Base-by-base conservation (phyloP, 2,329 filamentous ascomycete species). In the Ophiostoma perfectum region DNA sequence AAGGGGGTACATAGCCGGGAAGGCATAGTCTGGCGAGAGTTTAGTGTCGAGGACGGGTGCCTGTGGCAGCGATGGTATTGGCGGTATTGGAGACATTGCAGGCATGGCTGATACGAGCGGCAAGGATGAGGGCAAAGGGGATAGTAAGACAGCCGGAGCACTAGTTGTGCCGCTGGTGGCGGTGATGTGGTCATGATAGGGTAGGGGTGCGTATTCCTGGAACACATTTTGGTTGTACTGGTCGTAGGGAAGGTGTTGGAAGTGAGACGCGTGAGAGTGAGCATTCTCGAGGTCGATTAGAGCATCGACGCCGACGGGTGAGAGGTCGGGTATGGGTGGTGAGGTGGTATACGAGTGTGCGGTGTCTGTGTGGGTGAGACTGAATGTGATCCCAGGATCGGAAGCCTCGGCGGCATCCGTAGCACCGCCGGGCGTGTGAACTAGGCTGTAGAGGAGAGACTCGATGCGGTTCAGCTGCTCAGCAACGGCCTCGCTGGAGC, bases 391-490 rank as follows among this genome's bases (percentile, higher is more conserved):
- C 16, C 2, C 4, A 3, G 36, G 36, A 5, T 42, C 38, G 7
- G 39, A 63, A 9, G 60, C 38, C 12, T 18, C 60, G 38, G 60
- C 3, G 38, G 38, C 38, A 3, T 63, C 16, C 5, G 3, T 39
- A n/a, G 11, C 38, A 38, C 38, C 58, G 38, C 58, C 38, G 14
- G 58, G 5, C 5, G 12, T 3, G 36, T 63, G 36, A 16, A 64
- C 16, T 14, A 64, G 41, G 73, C 60, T 74, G 71, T 18, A 7
- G 60, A 76, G 70, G 11, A 76, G 70, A 1, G 75, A 73, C 69
- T 80, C 78, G 72, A 80, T 80, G 58, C 78, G 74, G 58, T 74
- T 74, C 41, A 80, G 75, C 67, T 78, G 75, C 67, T 79, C 78
- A 62, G 75, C 74, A 38, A 80, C 74, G 18, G 74, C 75, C 66